Evolutionary conservation across 495 filamentous ascomycete species (phyloP).

Genomic region (Pseudomonodictys pantanalensis): DNA sequence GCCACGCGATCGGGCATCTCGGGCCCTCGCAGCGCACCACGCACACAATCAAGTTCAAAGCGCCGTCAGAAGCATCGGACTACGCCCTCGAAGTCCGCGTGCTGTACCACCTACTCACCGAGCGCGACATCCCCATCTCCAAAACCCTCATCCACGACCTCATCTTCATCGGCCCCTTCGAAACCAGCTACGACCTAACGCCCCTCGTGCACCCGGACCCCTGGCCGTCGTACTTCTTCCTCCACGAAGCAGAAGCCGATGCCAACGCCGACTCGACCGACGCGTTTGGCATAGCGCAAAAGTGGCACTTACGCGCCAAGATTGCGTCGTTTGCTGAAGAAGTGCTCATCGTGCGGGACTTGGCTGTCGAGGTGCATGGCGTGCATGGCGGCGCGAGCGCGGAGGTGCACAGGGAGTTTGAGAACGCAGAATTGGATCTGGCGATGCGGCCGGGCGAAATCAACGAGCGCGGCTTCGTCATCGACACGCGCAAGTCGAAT

Average conservation of each 20-base stretch:
- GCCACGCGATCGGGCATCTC: slow-evolving; percentile 51
- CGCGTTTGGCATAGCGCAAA: slow-evolving; percentile 65
- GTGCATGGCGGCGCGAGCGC: slow-evolving; percentile 55
- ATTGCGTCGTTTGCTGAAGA: slow-evolving; percentile 74
- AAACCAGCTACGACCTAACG: slow-evolving; percentile 79
- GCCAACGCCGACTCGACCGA: slow-evolving; percentile 15
- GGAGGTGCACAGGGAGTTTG: slow-evolving; percentile 44
- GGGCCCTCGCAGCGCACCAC: slow-evolving; percentile 41
- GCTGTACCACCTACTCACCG: slow-evolving; percentile 73
- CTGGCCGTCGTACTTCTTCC: slow-evolving; percentile 83
- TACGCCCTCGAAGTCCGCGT: slow-evolving; percentile 70
- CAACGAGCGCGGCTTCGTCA: slow-evolving; percentile 64
- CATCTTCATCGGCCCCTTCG: slow-evolving; percentile 75
- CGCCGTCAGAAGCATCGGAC: slow-evolving; percentile 52
- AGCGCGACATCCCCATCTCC: slow-evolving; percentile 77
- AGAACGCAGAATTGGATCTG: slow-evolving; percentile 33
- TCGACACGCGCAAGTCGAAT: slow-evolving; percentile 67
- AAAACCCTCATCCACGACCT: slow-evolving; percentile 66
- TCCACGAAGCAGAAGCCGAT: slow-evolving; percentile 38
- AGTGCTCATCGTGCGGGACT: slow-evolving; percentile 62
- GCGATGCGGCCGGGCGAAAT: slow-evolving; percentile 60
- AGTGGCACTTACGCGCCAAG: slow-evolving; percentile 71
- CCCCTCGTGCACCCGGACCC: slow-evolving; percentile 70
- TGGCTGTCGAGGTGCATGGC: slow-evolving; percentile 56
- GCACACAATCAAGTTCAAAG: slow-evolving; percentile 50